Conservation (phyloP, 192 early-diverging fungal species). For the Obelidium mucronatum region DNA sequence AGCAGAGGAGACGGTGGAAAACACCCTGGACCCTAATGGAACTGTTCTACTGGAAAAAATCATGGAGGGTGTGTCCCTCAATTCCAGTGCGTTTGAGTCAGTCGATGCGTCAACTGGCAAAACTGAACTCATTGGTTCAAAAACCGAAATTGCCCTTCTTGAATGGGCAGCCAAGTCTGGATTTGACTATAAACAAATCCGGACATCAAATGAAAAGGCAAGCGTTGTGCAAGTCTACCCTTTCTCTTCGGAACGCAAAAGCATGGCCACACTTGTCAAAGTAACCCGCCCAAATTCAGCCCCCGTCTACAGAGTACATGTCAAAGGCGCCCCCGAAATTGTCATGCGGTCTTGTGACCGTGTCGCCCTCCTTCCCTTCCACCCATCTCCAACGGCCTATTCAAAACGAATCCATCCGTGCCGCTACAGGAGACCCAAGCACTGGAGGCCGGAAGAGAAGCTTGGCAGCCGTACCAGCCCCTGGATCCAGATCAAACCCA, state of each 20-base stretch:
- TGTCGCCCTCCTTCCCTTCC: slow-evolving; percentile 31
- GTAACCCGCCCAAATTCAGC: neutral
- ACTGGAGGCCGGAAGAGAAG: neutral
- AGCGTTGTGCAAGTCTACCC: slow-evolving; percentile 78
- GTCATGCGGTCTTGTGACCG: slow-evolving; percentile 36
- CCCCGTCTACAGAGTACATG: slow-evolving; percentile 69
- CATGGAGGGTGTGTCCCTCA: slow-evolving; percentile 40
- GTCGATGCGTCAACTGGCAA: slow-evolving; percentile 26
- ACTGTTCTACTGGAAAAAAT: slow-evolving; percentile 7
- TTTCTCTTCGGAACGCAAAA: slow-evolving; percentile 92
- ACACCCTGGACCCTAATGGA: neutral
- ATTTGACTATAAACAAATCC: slow-evolving; percentile 64
- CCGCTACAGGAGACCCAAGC: neutral
- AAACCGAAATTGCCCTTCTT: slow-evolving; percentile 94
- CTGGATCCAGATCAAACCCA: slow-evolving; percentile 34
- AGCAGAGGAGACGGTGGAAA: neutral
- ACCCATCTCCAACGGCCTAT: slow-evolving; percentile 64
- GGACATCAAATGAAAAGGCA: slow-evolving; percentile 56
- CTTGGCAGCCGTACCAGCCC: neutral
- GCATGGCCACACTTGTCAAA: slow-evolving; percentile 85
- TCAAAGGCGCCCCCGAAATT: slow-evolving; percentile 85
- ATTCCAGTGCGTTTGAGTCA: slow-evolving; percentile 46
- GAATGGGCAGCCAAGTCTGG: slow-evolving; percentile 75
- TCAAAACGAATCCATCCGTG: slow-evolving; percentile 8
- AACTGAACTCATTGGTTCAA: slow-evolving; percentile 76